Conservation (phyloP, 2,329 filamentous ascomycete species). For the Cadophora sp. region DNA sequence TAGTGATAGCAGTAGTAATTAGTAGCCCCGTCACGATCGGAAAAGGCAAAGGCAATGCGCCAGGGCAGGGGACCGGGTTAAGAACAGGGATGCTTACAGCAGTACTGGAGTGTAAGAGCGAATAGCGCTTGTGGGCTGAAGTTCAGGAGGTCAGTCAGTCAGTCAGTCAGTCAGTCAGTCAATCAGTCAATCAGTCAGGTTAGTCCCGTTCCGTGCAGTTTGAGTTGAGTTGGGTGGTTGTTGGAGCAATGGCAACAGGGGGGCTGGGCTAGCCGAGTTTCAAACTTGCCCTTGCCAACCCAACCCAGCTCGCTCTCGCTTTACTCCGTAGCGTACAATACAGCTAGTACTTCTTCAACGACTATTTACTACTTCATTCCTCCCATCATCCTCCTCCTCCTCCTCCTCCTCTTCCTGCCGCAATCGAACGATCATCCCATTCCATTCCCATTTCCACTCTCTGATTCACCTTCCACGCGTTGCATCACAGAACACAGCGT, state of each 20-base stretch:
- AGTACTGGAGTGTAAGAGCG: no score
- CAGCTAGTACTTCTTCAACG: not conserved
- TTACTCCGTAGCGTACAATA: no score
- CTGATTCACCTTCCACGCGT: slow-evolving; percentile 10
- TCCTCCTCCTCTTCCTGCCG: not conserved
- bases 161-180: no score
- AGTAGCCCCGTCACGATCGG: not conserved
- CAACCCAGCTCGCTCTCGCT: not conserved
- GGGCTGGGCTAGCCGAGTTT: slow-evolving; percentile 13
- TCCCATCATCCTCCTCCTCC: not conserved
- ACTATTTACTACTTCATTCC: slow-evolving; percentile 11
- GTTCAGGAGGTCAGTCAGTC: no score
- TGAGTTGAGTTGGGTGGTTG: no score
- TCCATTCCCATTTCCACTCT: not conserved
- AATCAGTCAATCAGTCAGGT: not conserved
- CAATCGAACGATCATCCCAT: not conserved
- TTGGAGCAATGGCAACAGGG: not conserved
- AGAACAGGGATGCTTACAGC: not conserved
- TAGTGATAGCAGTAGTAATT: no score
- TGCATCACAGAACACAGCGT: not conserved
- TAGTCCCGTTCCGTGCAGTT: not conserved
- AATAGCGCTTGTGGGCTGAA: not conserved
- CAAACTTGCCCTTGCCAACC: slow-evolving; percentile 2
- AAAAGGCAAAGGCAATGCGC: not conserved
- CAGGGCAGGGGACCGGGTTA: not conserved